Conservation (phyloP, 345 rosid species). For the Citrus unshiu region DNA sequence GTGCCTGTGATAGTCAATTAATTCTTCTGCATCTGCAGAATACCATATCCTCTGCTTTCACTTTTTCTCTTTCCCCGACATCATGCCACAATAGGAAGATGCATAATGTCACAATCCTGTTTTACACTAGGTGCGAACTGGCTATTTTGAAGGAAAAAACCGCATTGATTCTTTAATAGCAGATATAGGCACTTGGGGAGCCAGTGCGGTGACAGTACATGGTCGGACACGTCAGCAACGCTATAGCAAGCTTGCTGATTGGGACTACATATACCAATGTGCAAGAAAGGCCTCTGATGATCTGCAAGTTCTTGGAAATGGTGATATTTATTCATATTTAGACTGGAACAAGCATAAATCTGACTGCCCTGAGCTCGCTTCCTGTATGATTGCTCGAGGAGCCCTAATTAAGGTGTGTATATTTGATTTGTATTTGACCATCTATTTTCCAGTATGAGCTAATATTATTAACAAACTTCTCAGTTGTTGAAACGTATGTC, state of each 20-base stretch:
- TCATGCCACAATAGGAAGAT: background rate
- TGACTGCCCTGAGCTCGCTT: constrained; percentile 73
- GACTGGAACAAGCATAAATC: constrained; percentile 81
- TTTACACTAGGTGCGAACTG: constrained; percentile 74
- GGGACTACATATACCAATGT: constrained; percentile 84
- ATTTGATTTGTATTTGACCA: background rate
- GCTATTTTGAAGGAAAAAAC: constrained; percentile 74
- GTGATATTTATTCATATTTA: constrained; percentile 72
- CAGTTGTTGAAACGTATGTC: background rate
- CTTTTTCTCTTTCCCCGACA: background rate
- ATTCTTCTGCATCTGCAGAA: background rate
- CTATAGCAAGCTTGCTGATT: constrained; percentile 85
- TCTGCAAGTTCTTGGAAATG: constrained; percentile 81
- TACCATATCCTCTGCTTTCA: background rate
- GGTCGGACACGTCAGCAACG: constrained; percentile 96
- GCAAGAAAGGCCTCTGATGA: constrained; percentile 53
- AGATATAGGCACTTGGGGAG: constrained; percentile 80
- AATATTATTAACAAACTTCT: background rate
- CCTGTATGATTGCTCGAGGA: constrained; percentile 96
- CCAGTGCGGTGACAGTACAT: constrained; percentile 82
- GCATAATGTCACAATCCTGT: background rate
- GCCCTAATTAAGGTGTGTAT: constrained; percentile 70
- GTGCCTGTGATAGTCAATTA: background rate
- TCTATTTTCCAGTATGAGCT: background rate
- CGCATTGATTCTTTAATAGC: constrained; percentile 72